Conservation (phyloP, 257 asterid genomes). For the Lantana camara region DNA sequence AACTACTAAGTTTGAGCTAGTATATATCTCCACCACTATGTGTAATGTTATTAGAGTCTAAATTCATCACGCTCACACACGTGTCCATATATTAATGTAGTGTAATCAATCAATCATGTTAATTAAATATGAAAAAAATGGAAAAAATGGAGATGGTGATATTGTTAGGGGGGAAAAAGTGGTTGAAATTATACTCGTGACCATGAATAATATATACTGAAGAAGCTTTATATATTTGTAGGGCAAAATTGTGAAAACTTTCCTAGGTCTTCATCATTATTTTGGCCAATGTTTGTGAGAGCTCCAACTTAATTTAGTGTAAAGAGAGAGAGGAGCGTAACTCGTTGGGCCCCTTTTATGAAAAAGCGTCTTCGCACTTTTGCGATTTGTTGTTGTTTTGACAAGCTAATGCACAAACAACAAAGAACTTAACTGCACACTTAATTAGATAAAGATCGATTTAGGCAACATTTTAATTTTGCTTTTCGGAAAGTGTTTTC, state of each 20-base stretch:
- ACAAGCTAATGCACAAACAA: slow-evolving; percentile 57
- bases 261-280: slow-evolving; percentile 42
- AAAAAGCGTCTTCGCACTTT: slow-evolving; percentile 34
- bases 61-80: no score
- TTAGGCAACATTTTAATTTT: slow-evolving; percentile 28
- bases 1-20: no score
- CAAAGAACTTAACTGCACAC: slow-evolving; percentile 46
- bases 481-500: slow-evolving; percentile 32
- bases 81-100: no score
- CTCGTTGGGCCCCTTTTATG: slow-evolving; percentile 41
- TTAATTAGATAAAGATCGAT: slow-evolving; percentile 16
- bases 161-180: slow-evolving; percentile 2
- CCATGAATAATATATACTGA: slow-evolving; percentile 1
- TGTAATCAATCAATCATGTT: neutral
- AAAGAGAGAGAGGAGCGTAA: slow-evolving; percentile 43
- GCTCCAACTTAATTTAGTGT: slow-evolving; percentile 42
- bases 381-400: slow-evolving; percentile 39
- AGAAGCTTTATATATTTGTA: slow-evolving; percentile 36
- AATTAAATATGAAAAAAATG: neutral
- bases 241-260: slow-evolving; percentile 47
- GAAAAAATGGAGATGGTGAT: neutral
- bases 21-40: no score
- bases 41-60: no score
- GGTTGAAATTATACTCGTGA: slow-evolving; percentile 25
- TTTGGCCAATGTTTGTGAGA: slow-evolving; percentile 37